Percentiles rank a stretch among this genome's conserved stretches.
phyloP scores from a whole-genome alignment of 805 yeast species.

The Starmerella scarabaei region DNA sequence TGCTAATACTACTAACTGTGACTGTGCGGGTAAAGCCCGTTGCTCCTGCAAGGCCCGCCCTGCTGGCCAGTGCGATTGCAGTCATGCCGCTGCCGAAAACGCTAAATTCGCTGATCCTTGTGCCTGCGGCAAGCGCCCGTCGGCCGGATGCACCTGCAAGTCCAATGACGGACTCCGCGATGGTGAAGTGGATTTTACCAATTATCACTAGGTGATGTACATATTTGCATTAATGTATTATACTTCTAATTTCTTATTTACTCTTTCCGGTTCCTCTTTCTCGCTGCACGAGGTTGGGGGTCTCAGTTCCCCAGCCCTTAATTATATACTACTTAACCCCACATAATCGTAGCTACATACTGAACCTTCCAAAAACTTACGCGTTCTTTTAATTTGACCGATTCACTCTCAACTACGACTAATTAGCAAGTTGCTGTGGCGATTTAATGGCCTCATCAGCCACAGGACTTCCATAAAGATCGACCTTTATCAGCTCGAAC shows the following conservation, averaged over 20 bases:
- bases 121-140: conserved; percentile 46
- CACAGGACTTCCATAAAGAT: too few relatives aligned
- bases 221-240: not conserved
- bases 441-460: too few relatives aligned
- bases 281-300: too few relatives aligned
- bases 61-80: conserved; percentile 46
- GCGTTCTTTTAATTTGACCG: too few relatives aligned
- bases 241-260: not conserved
- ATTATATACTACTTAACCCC: too few relatives aligned
- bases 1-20: conserved; percentile 35
- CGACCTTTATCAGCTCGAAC: too few relatives aligned
- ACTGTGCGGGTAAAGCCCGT: conserved; percentile 49
- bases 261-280: not conserved
- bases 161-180: conserved; percentile 35
- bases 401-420: too few relatives aligned
- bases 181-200: conserved; percentile 49
- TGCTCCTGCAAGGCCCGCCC: conserved; percentile 53
- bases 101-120: conserved; percentile 37
- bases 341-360: too few relatives aligned
- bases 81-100: conserved; percentile 40
- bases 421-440: too few relatives aligned
- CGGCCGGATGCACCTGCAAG: conserved; percentile 45
- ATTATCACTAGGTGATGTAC: conserved; percentile 20
- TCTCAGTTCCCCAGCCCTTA: too few relatives aligned
- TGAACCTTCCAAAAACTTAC: too few relatives aligned